Conservation (phyloP, 148 eudicot genomes). For the Amaranthus palmeri region DNA sequence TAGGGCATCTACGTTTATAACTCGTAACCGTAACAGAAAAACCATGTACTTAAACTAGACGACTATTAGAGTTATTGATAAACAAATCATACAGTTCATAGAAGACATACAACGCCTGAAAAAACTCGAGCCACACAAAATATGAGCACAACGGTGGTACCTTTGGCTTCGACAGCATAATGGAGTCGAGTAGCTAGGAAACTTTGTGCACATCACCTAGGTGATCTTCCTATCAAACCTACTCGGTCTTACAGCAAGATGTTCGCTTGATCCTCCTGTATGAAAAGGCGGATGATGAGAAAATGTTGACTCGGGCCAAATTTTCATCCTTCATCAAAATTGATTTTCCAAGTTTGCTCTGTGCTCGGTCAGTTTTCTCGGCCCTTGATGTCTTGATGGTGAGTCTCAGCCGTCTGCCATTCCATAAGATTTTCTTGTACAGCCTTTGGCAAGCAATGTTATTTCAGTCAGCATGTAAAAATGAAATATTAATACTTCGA, state of each 20-base stretch:
- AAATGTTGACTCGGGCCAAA: neutral
- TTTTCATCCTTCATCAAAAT: conserved; percentile 7
- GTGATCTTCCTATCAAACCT: conserved; percentile 1
- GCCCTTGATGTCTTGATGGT: conserved; percentile 27
- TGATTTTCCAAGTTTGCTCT: neutral
- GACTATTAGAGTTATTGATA: neutral
- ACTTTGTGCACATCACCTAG: neutral
- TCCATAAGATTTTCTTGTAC: conserved; percentile 66
- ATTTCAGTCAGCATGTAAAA: conserved; percentile 11
- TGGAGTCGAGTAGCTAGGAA: conserved; percentile 7
- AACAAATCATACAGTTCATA: conserved; percentile 10
- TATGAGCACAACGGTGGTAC: conserved; percentile 4
- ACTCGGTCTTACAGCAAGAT: neutral
- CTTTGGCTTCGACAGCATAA: conserved; percentile 7
- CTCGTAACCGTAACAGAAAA: neutral
- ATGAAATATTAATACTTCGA: neutral
- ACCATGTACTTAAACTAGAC: neutral
- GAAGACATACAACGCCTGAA: neutral
- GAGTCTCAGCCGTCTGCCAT: conserved; percentile 32
- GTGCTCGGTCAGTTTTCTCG: conserved; percentile 12
- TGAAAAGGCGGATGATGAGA: neutral
- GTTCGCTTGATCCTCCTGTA: neutral
- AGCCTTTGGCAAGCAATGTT: conserved; percentile 35
- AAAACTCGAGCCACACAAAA: conserved; percentile 3
- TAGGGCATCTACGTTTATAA: neutral